Conservation (phyloP, 169 alveolate genomes). For the Cryptosporidium ryanae region DNA sequence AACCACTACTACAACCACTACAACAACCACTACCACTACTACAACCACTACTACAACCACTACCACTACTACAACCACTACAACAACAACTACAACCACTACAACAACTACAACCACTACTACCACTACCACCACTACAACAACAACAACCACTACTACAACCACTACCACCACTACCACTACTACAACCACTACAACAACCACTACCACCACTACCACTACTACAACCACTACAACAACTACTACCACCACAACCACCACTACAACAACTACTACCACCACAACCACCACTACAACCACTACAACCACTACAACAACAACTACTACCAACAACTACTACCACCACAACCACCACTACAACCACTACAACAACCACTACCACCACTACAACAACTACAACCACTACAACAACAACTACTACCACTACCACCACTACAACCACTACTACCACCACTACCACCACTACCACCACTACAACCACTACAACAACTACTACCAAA, state of each 20-base stretch:
- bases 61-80: background rate
- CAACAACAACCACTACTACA: background rate
- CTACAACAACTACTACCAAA: constrained; percentile 9
- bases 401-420: background rate
- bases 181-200: background rate
- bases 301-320: background rate
- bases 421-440: background rate
- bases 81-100: background rate
- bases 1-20: constrained; percentile 2
- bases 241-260: background rate
- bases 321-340: constrained; percentile 20
- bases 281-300: background rate
- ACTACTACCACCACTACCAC: background rate
- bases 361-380: background rate
- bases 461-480: constrained; percentile 31
- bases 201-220: constrained; percentile 15
- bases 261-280: constrained; percentile 16
- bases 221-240: background rate
- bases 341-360: background rate
- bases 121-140: background rate
- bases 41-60: background rate
- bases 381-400: background rate
- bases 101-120: background rate
- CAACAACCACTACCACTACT: background rate
- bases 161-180: background rate